Conservation (phyloP, 2,329 filamentous ascomycete genomes). For the Fusarium concolor region DNA sequence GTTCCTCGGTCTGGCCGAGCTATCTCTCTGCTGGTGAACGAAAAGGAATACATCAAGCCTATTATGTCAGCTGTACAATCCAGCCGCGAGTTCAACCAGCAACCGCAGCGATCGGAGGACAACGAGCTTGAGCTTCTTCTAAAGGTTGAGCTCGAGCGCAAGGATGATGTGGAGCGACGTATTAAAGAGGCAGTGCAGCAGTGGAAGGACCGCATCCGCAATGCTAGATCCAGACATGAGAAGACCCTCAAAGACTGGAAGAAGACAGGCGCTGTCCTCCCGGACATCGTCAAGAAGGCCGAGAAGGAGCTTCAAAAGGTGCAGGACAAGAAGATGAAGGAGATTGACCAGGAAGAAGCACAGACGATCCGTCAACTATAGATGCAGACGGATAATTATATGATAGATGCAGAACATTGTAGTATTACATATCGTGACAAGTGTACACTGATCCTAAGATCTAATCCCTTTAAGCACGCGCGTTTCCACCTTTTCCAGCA, state of each 20-base stretch:
- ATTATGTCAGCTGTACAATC: slow-evolving; percentile 67
- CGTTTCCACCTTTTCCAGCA: slow-evolving; percentile 40
- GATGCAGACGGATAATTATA: slow-evolving; percentile 14
- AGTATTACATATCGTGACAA: slow-evolving; percentile 47
- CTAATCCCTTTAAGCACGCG: slow-evolving; percentile 40
- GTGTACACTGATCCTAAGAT: slow-evolving; percentile 44
- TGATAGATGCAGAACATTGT: slow-evolving; percentile 41
- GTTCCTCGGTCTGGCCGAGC: slow-evolving; percentile 59
- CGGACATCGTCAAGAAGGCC: slow-evolving; percentile 62
- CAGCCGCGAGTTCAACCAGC: slow-evolving; percentile 68
- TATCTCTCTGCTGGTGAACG: slow-evolving; percentile 57
- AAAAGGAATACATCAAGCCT: slow-evolving; percentile 61
- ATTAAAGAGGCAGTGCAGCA: slow-evolving; percentile 60
- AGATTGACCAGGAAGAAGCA: slow-evolving; percentile 63
- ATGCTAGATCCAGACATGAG: slow-evolving; percentile 60
- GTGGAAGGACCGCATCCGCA: slow-evolving; percentile 64
- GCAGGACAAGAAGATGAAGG: slow-evolving; percentile 65
- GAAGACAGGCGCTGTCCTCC: slow-evolving; percentile 56
- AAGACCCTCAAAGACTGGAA: slow-evolving; percentile 63
- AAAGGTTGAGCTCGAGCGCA: slow-evolving; percentile 63
- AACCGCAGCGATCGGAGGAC: slow-evolving; percentile 68
- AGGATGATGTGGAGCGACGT: slow-evolving; percentile 59
- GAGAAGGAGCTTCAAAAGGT: slow-evolving; percentile 61
- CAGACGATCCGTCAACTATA: slow-evolving; percentile 57
- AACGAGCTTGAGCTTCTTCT: slow-evolving; percentile 70